A percentile compares a stretch with the other conserved stretches of the same genome.
These are phyloP conservation scores for Naganishia cerealis DNA, from an alignment of 1,284 basidiomycete genomes.

Conservation along the genomic window DNA sequence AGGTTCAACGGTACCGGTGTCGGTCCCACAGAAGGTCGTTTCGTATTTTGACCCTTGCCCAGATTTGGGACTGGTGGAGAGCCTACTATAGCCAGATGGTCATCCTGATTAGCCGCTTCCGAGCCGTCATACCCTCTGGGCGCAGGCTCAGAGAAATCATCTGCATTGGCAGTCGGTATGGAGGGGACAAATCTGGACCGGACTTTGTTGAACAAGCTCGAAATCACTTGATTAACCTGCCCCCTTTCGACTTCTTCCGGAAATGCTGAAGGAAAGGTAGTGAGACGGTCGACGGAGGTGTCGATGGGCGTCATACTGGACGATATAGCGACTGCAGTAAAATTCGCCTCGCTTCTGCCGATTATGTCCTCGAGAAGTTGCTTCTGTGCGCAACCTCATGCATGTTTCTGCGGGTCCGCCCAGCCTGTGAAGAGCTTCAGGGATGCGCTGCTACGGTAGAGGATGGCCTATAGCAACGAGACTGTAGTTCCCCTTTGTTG, in stretches of 20 bases:
- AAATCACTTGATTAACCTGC: conserved; percentile 42
- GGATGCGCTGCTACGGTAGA: background rate
- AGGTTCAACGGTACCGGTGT: conserved; percentile 9
- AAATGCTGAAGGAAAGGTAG: conserved; percentile 53
- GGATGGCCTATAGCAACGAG: background rate
- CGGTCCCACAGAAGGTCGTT: conserved; percentile 3
- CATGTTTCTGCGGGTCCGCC: conserved; percentile 2
- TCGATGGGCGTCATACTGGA: conserved; percentile 25
- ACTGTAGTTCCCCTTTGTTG: background rate
- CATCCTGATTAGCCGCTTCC: background rate
- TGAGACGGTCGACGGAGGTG: conserved; percentile 38
- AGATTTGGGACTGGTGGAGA: background rate
- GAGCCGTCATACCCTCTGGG: background rate
- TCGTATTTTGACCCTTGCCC: background rate
- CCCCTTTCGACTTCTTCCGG: conserved; percentile 53
- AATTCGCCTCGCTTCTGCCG: background rate
- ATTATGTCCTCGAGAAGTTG: background rate
- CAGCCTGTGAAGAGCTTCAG: background rate
- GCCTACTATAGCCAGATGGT: background rate
- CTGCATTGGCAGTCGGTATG: conserved; percentile 18
- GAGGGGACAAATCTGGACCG: conserved; percentile 47
- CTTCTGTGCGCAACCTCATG: background rate
- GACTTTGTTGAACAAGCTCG: conserved; percentile 51
- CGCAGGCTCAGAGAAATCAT: background rate
- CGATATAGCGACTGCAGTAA: background rate